Conservation (phyloP, 306 rosid species). For the Gleditsia sinensis region DNA sequence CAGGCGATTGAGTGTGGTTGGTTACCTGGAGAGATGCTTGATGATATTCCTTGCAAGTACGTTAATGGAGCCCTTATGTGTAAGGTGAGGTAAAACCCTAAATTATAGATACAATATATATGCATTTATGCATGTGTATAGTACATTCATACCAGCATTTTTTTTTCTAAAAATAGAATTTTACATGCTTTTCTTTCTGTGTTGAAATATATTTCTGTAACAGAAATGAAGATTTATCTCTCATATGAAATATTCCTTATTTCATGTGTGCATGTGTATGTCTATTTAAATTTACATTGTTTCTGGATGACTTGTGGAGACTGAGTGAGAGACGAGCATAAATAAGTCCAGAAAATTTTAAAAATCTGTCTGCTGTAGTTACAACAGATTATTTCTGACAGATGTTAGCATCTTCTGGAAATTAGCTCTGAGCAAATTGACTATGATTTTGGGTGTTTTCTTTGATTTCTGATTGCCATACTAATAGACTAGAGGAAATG, state of each 20-base stretch:
- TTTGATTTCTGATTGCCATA: background rate
- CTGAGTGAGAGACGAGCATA: background rate
- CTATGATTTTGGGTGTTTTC: background rate
- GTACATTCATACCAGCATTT: background rate
- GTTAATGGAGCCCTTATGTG: constrained; percentile 63
- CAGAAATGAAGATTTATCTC: background rate
- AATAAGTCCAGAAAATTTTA: background rate
- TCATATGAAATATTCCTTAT: background rate
- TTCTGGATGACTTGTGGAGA: background rate
- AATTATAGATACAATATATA: background rate
- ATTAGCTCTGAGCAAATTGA: background rate
- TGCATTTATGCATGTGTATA: background rate
- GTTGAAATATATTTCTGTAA: background rate
- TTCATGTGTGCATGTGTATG: background rate
- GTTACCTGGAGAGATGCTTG: constrained; percentile 69
- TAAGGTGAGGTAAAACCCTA: constrained; percentile 51
- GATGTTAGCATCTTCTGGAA: background rate
- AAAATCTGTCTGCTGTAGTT: background rate
- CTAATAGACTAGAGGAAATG: background rate
- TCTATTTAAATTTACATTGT: background rate
- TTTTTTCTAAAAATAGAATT: background rate
- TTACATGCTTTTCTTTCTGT: background rate
- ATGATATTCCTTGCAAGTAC: constrained; percentile 71
- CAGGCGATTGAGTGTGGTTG: constrained; percentile 76
- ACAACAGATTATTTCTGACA: background rate